These are phyloP conservation scores for Purpureocillium lavendulum DNA, from an alignment of 2,329 filamentous ascomycete genomes.

Conservation along the genomic window DNA sequence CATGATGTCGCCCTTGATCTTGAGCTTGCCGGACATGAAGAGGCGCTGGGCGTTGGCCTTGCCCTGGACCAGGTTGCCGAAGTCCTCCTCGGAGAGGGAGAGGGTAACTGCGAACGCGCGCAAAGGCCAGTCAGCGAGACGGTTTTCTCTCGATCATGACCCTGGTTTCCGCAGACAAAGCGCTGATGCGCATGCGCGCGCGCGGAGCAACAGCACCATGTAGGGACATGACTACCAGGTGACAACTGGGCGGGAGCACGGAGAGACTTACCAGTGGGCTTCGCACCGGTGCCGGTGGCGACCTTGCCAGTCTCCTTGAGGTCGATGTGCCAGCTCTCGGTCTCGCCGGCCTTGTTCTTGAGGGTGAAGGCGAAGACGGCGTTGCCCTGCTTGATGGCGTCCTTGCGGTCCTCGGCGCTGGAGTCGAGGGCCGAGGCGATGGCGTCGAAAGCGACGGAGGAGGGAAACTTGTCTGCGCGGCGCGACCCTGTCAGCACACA, in stretches of 20 bases:
- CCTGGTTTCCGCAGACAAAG: too few relatives aligned
- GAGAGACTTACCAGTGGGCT: conserved; percentile 77
- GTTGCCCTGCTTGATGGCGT: conserved; percentile 81
- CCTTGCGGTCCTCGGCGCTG: conserved; percentile 67
- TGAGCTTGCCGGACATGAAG: conserved; percentile 98
- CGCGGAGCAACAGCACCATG: too few relatives aligned
- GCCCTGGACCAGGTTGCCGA: conserved; percentile 71
- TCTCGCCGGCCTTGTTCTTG: conserved; percentile 77
- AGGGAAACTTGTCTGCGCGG: conserved; percentile 71
- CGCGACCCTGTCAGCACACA: conserved; percentile 1
- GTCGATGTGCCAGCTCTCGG: conserved; percentile 88
- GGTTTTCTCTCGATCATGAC: too few relatives aligned
- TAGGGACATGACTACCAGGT: too few relatives aligned
- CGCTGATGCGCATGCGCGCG: not conserved
- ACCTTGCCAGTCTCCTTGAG: conserved; percentile 85
- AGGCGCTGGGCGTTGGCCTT: conserved; percentile 91
- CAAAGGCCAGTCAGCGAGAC: not conserved
- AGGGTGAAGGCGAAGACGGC: conserved; percentile 86
- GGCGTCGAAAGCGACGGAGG: conserved; percentile 83
- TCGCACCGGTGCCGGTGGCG: conserved; percentile 66
- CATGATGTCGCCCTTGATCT: conserved; percentile 98
- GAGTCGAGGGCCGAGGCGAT: conserved; percentile 66
- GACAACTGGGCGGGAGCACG: too few relatives aligned
- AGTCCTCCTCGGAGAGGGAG: conserved; percentile 75
- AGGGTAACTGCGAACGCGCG: conserved; percentile 90